A percentile compares a stretch with the other conserved stretches of the same genome.
Evolutionary conservation across 768 basidiomycete genomes (phyloP).

Genomic region (Arthromyces matolae): DNA sequence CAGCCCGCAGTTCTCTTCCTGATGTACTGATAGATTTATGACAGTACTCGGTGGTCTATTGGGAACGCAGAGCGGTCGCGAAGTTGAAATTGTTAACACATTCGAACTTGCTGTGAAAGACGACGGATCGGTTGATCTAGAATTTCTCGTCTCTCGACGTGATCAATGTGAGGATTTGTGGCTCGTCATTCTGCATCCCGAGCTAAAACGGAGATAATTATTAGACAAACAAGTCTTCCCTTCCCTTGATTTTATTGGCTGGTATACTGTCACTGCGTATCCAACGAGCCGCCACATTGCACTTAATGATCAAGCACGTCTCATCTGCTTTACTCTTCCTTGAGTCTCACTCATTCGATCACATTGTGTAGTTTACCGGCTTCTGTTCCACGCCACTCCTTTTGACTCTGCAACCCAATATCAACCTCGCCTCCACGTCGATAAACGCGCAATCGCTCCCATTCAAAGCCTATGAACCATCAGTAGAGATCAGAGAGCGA

Average conservation of each 20-base stretch:
- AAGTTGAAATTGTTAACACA: conserved; percentile 95
- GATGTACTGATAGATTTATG: background rate
- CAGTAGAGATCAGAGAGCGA: conserved; percentile 79
- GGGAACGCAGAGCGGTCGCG: conserved; percentile 90
- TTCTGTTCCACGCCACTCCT: conserved; percentile 90
- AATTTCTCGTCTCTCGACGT: conserved; percentile 74
- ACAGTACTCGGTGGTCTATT: conserved; percentile 92
- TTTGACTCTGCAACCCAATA: conserved; percentile 47
- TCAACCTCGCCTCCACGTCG: conserved; percentile 12
- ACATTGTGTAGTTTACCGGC: conserved; percentile 70
- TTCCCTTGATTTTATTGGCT: conserved; percentile 94
- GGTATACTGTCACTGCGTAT: conserved; percentile 86
- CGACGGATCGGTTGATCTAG: conserved; percentile 67
- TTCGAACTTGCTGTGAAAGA: conserved; percentile 81
- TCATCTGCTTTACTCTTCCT: background rate
- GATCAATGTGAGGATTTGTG: conserved; percentile 67
- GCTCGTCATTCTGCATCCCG: background rate
- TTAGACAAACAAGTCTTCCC: conserved; percentile 98
- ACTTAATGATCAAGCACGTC: conserved; percentile 78
- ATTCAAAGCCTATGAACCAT: conserved; percentile 90
- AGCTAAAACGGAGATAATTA: conserved; percentile 8
- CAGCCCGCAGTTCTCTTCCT: background rate
- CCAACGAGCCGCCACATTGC: conserved; percentile 75
- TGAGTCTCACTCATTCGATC: background rate
- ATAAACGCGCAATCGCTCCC: conserved; percentile 75